Percentiles rank a stretch among this genome's conserved stretches.
phyloP scores from a whole-genome alignment of 192 early-diverging fungal genomes.

The Coemansia sp. region DNA sequence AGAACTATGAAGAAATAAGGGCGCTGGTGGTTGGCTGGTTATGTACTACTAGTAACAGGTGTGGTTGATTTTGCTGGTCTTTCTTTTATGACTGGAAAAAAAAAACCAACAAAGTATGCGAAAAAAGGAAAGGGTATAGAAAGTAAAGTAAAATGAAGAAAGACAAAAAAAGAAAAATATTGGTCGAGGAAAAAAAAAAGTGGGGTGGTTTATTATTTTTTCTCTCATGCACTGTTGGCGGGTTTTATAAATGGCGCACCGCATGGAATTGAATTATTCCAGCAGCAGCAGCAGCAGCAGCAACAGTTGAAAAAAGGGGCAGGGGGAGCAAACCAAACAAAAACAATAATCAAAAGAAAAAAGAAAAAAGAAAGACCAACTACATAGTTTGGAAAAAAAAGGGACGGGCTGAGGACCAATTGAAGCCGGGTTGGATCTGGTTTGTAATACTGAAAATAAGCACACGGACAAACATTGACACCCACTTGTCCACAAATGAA shows the following conservation, averaged over 20 bases:
- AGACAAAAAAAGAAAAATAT: slow-evolving; percentile 1
- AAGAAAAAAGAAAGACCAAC: background rate
- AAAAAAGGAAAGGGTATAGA: slow-evolving; percentile 9
- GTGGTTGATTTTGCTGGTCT: background rate
- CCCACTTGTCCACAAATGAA: too few species aligned
- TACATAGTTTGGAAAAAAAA: background rate
- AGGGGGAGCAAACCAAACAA: background rate
- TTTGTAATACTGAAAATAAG: background rate
- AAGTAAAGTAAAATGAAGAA: background rate
- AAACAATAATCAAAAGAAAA: background rate
- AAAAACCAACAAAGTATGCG: background rate
- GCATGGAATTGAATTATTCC: background rate
- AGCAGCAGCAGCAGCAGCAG: too few species aligned
- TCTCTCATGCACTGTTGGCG: background rate
- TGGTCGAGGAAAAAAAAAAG: slow-evolving; percentile 7
- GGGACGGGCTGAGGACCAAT: background rate
- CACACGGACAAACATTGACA: background rate
- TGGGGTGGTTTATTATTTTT: background rate
- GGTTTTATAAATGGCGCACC: slow-evolving; percentile 6
- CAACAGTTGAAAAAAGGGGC: background rate
- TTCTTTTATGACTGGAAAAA: background rate
- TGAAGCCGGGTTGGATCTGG: background rate
- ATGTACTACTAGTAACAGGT: background rate
- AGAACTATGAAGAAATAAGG: background rate
- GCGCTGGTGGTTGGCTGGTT: background rate